Evolutionary conservation across 2,329 filamentous ascomycete species (phyloP), one percentile per base, ranked within the genome.

Genomic region (Ophiostoma quercus): DNA sequence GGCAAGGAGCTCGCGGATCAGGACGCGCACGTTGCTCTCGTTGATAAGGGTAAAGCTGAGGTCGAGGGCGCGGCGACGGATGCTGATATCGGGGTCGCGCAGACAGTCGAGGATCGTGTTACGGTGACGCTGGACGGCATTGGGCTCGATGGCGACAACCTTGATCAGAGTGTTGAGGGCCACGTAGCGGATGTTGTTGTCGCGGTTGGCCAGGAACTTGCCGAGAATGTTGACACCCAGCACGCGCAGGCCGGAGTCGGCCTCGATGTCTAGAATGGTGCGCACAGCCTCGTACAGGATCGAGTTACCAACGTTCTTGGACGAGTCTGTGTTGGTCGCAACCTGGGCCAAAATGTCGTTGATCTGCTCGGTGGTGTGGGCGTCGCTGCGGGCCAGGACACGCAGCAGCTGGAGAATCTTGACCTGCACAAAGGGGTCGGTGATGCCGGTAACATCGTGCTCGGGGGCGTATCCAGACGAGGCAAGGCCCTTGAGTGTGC

Each of bases 131-230:
- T 99, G 95, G 1, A 99, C 95, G 3, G 95, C 95, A 78, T 98
- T 98, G 16, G 95, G 95, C 78, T 99, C 95, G 67, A 99, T 94
- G 3, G 95, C 95, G 66, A 99, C 95, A 22, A 99, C 95, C 80
- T 97, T 98, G 81, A 97, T 96, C 67, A 99, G 83, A 0, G 95
- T 99, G 80, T 99, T 99, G 68, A 99, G 84, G 22, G 95, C 95
- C 68, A 99, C 95, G 77, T 99, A 99, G 79, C 95, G 90, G 76
- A 99, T 99, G 78, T 99, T 99, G 84, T 99, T 99, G 80, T 99
- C 95, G 75, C 94, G 90, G 82, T 99, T 99, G n/a, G 94, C 90
- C 72, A 99, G 82, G 81, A 99, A 99, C 78, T 80, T 99, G 78
- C 96, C 95, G 32, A 99, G 87, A 74, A 99, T 99, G 78, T 99